A percentile compares a stretch with the other conserved stretches of the same genome.
Conservation (phyloP, 2,329 filamentous ascomycete genomes). For the Talaromyces sp. region DNA sequence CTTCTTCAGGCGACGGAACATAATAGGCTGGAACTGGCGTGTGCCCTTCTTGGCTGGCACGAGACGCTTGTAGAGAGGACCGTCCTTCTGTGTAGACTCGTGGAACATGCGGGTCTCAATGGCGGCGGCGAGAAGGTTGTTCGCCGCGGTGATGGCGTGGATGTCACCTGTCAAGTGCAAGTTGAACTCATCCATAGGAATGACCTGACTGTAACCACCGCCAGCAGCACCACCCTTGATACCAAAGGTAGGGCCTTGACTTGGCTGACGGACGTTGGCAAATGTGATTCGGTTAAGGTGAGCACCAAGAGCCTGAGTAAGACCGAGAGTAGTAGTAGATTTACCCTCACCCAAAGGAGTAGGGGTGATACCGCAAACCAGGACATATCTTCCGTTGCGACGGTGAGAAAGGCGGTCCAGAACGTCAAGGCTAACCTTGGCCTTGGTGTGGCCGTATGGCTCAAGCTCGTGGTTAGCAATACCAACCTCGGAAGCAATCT, state of each 20-base stretch:
- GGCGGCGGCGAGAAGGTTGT: constrained; percentile 93
- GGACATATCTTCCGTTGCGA: constrained; percentile 83
- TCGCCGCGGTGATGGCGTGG: constrained; percentile 93
- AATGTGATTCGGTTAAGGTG: constrained; percentile 87
- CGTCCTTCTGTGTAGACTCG: constrained; percentile 92
- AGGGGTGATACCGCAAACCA: constrained; percentile 94
- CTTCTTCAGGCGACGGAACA: constrained; percentile 93
- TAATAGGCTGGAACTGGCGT: constrained; percentile 81
- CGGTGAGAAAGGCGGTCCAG: constrained; percentile 85
- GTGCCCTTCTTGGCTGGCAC: constrained; percentile 89
- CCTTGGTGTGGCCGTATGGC: constrained; percentile 93
- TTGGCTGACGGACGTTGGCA: constrained; percentile 95
- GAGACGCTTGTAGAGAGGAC: constrained; percentile 80
- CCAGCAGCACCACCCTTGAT: constrained; percentile 98
- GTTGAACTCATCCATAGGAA: constrained; percentile 99
- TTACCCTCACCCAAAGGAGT: constrained; percentile 97
- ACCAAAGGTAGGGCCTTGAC: constrained; percentile 95
- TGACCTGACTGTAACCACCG: constrained; percentile 97
- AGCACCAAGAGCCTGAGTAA: constrained; percentile 88
- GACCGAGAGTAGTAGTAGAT: constrained; percentile 94
- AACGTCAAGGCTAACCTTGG: constrained; percentile 84
- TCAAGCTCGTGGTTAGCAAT: constrained; percentile 88
- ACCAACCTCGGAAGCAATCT: constrained; percentile 81
- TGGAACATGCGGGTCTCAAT: constrained; percentile 99
- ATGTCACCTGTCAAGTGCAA: constrained; percentile 97